phyloP scores from a whole-genome alignment of 2,329 filamentous ascomycete genomes.

The Periconia sp. region DNA sequence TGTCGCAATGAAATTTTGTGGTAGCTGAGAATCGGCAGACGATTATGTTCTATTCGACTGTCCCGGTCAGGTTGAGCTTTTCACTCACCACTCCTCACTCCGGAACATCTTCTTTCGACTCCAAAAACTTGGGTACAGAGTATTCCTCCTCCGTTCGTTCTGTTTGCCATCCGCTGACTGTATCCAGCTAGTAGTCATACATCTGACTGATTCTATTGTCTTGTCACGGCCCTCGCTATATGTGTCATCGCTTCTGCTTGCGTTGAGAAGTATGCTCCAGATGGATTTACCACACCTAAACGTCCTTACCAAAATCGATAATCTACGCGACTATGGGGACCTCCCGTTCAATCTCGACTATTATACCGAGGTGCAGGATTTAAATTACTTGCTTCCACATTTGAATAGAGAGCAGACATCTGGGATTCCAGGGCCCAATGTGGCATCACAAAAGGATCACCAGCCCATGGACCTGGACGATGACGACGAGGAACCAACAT shows the following conservation, averaged over 20 bases:
- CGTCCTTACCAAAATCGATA: conserved; percentile 96
- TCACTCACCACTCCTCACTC: conserved; percentile 90
- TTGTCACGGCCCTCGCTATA: conserved; percentile 92
- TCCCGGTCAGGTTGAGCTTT: conserved; percentile 94
- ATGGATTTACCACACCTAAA: conserved; percentile 97
- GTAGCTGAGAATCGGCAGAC: conserved; percentile 50
- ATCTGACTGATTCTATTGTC: conserved; percentile 92
- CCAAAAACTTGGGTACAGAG: conserved; percentile 89
- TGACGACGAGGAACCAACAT: conserved; percentile 36
- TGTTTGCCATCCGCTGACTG: conserved; percentile 24
- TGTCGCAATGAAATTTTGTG: not conserved
- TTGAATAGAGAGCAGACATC: conserved; percentile 71
- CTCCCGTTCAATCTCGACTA: conserved; percentile 95
- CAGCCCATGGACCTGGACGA: conserved; percentile 49
- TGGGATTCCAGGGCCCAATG: conserved; percentile 35
- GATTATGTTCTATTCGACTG: conserved; percentile 97
- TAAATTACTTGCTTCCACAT: conserved; percentile 78
- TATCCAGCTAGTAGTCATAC: conserved; percentile 80
- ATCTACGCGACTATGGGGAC: conserved; percentile 78
- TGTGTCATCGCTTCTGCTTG: conserved; percentile 89
- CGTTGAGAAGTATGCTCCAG: conserved; percentile 94
- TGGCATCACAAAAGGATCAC: conserved; percentile 4
- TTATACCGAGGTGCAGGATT: conserved; percentile 95
- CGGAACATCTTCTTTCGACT: conserved; percentile 89
- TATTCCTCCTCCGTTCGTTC: conserved; percentile 53